Evolutionary conservation across 192 early-diverging fungal species (phyloP).

Genomic region (Diversispora epigaea): DNA sequence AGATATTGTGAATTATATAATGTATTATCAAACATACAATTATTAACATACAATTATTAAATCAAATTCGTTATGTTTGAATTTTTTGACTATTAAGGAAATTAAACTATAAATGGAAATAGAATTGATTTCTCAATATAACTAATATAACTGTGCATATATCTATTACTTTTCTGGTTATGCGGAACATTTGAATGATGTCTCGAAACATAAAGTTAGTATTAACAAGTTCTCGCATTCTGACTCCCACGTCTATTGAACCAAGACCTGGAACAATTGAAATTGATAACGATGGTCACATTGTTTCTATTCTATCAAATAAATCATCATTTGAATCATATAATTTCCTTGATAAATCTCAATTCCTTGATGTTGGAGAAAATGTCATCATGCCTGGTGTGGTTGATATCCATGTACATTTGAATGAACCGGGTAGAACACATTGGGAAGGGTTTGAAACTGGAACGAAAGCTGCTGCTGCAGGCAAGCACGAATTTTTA

Average conservation of each 20-base stretch:
- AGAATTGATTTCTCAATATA: too few species aligned
- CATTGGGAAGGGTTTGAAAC: conserved; percentile 83
- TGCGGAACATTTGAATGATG: not conserved
- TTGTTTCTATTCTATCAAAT: conserved; percentile 46
- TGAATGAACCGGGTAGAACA: conserved; percentile 84
- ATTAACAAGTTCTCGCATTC: conserved; percentile 33
- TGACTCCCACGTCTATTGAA: conserved; percentile 42
- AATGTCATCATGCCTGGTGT: conserved; percentile 70
- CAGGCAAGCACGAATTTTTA: conserved; percentile 45
- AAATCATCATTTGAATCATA: conserved; percentile 35
- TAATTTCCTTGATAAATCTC: conserved; percentile 42
- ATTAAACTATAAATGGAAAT: too few species aligned
- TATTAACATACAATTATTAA: too few species aligned
- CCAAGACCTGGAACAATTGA: conserved; percentile 58
- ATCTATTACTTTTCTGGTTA: too few species aligned
- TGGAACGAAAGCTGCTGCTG: conserved; percentile 77
- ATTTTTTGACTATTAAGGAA: too few species aligned
- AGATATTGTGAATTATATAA: too few species aligned
- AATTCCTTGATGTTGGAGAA: conserved; percentile 54
- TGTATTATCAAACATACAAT: too few species aligned
- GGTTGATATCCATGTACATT: conserved; percentile 80
- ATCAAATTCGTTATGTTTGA: too few species aligned
- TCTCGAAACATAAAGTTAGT: not conserved
- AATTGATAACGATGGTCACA: conserved; percentile 55
- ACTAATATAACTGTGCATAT: too few species aligned